Base-by-base conservation (phyloP, 2,329 filamentous ascomycete genomes). In the Fusarium veterinarium region DNA sequence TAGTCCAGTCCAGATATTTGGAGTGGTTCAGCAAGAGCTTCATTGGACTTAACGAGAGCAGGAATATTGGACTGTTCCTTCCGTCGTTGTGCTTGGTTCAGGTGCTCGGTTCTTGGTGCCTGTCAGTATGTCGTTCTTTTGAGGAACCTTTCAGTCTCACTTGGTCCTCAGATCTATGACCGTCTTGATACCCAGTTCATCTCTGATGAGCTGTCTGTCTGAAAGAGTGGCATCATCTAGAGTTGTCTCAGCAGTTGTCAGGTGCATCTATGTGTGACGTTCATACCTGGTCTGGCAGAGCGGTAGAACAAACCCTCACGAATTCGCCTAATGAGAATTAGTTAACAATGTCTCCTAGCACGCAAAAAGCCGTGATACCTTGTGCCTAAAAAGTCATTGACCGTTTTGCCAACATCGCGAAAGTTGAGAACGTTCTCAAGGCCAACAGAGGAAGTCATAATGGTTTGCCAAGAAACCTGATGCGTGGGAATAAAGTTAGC, bases 141-240 rank as follows among this genome's bases (percentile, higher is more conserved):
- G 19, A 57, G 48, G 20, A 33, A 37, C 46, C n/a, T 40, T 44
- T 14, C 23, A 31, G 40, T 60, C 81, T 67, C 86, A 93, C 90
- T 91, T 90, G 69, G 94, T 93, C 62, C 95, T 89, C 16, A 97
- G 84, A 83, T 97, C 95, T 67, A 97, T 88, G 44, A 97, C 88
- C 5, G 91, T 93, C 73, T 86, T 89, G 71, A 97, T 88, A 28
- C 88, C 86, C 74, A 91, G 87, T 37, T 90, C 86, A 12, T 90
- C 81, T 14, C 84, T 81, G 16, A 97, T 85, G 37, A 84, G 83
- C 38, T 84, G 79, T 62, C 89, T 88, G 81, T 97, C 95, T 40
- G 84, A 79, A 25, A 85, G 77, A 0, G 92, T 92, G 40, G 93
- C 93, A 80, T 94, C 90, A 77, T 97, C 94, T 87, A 65, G n/a